Percentiles rank a stretch among this genome's conserved stretches.
These are phyloP conservation scores for Yamadazyma dendronema DNA, from an alignment of 1,139 yeast genomes.

Conservation along the genomic window DNA sequence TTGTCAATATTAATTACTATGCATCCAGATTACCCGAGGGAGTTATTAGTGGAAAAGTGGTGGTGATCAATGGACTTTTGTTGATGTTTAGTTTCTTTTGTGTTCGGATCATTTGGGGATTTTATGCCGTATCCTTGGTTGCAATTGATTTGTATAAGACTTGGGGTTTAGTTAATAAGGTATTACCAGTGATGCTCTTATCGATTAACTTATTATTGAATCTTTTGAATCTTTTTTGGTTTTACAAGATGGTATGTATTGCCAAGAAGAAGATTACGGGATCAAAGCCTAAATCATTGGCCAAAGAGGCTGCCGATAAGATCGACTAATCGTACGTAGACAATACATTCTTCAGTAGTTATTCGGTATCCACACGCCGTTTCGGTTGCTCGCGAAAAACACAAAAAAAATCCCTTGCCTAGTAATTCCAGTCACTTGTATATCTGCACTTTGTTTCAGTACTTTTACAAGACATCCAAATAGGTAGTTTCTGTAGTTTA, in stretches of 20 bases:
- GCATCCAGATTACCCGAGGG: constrained; percentile 71
- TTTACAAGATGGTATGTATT: constrained; percentile 75
- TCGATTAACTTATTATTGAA: constrained; percentile 65
- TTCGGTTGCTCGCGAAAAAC: not conserved
- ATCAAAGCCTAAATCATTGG: constrained; percentile 19
- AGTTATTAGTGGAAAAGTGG: constrained; percentile 48
- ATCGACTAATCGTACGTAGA: constrained; percentile 13
- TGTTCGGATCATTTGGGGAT: constrained; percentile 85
- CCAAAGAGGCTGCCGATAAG: constrained; percentile 23
- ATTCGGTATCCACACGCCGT: no score
- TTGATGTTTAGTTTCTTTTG: constrained; percentile 70
- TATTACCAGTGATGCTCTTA: constrained; percentile 45
- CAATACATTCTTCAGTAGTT: no score
- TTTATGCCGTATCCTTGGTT: constrained; percentile 60
- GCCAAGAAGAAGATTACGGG: constrained; percentile 49
- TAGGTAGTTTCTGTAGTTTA: not conserved
- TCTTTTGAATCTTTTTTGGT: constrained; percentile 72
- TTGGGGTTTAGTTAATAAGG: constrained; percentile 24
- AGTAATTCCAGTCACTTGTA: no score
- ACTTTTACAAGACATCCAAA: not conserved
- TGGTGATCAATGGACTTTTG: constrained; percentile 66
- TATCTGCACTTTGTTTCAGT: no score
- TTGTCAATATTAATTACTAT: constrained; percentile 89
- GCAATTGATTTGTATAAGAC: constrained; percentile 52
- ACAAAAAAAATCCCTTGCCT: no score